A percentile compares a stretch with the other conserved stretches of the same genome.
These are phyloP conservation scores for Talaromyces albobiverticillius DNA, from an alignment of 2,329 filamentous ascomycete species.

Conservation along the genomic window DNA sequence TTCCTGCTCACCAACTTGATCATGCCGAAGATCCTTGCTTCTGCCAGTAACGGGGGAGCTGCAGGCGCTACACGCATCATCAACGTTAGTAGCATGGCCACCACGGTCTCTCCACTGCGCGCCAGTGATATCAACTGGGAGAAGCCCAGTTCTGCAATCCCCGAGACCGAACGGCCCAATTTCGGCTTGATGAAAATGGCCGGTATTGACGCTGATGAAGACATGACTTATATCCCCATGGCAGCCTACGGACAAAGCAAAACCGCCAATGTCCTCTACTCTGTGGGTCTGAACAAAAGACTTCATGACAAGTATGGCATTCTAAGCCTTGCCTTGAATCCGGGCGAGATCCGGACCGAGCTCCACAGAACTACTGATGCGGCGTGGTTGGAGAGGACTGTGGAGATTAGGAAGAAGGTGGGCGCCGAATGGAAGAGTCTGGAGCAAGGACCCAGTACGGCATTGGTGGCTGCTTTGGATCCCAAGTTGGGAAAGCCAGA, in stretches of 20 bases:
- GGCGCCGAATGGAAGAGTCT: constrained; percentile 20
- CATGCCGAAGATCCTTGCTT: constrained; percentile 27
- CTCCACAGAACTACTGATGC: constrained; percentile 19
- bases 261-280: constrained; percentile 7
- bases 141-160: neutral
- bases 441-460: constrained; percentile 29
- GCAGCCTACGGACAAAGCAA: constrained; percentile 39
- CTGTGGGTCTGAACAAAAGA: constrained; percentile 9
- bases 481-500: neutral
- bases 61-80: constrained; percentile 34
- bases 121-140: constrained; percentile 28
- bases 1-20: constrained; percentile 41
- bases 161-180: constrained; percentile 1
- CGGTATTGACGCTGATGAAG: neutral
- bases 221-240: constrained; percentile 20
- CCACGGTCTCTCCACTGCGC: constrained; percentile 23
- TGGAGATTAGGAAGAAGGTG: constrained; percentile 14
- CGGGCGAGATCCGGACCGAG: constrained; percentile 22
- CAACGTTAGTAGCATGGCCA: constrained; percentile 42
- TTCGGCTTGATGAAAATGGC: neutral
- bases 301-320: constrained; percentile 18
- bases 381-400: constrained; percentile 22
- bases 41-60: constrained; percentile 2
- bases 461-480: constrained; percentile 29
- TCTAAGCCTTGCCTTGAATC: constrained; percentile 6